Conservation (phyloP, 331 rosid genomes). For the Cydonia oblonga region DNA sequence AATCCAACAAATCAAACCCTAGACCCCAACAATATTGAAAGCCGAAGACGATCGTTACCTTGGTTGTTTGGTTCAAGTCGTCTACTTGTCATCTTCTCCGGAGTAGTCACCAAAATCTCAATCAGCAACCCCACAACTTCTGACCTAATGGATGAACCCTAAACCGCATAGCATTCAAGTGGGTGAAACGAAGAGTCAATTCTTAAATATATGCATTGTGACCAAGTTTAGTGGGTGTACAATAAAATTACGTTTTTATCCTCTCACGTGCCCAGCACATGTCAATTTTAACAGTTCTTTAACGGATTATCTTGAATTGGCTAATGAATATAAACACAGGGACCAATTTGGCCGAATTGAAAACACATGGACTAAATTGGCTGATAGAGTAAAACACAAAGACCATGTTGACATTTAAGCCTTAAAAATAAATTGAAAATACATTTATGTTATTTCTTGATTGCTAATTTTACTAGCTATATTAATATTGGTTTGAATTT, state of each 20-base stretch:
- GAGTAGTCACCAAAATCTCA: neutral
- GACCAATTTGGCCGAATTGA: neutral
- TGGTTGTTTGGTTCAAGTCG: neutral
- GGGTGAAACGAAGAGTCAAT: no score
- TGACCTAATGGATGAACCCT: neutral
- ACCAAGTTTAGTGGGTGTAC: no score
- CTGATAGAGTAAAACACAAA: neutral
- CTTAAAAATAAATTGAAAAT: neutral
- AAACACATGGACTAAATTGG: no score
- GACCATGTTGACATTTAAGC: neutral
- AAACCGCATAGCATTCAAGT: neutral
- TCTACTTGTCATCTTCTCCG: neutral
- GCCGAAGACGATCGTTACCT: neutral
- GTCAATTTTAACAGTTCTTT: no score
- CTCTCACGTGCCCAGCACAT: neutral
- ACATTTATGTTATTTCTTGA: neutral
- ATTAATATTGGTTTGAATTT: conserved; percentile 15
- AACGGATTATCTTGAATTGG: no score
- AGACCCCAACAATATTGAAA: neutral
- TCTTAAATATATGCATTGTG: neutral
- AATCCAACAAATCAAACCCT: neutral
- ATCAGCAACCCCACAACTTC: neutral
- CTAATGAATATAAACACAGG: neutral
- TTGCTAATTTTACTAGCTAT: conserved; percentile 1
- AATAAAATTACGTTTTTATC: no score